Evolutionary conservation across 371 early-diverging fungal genomes (phyloP), one percentile per base, ranked within the genome.

Genomic region (Cokeromyces recurvatus): DNA sequence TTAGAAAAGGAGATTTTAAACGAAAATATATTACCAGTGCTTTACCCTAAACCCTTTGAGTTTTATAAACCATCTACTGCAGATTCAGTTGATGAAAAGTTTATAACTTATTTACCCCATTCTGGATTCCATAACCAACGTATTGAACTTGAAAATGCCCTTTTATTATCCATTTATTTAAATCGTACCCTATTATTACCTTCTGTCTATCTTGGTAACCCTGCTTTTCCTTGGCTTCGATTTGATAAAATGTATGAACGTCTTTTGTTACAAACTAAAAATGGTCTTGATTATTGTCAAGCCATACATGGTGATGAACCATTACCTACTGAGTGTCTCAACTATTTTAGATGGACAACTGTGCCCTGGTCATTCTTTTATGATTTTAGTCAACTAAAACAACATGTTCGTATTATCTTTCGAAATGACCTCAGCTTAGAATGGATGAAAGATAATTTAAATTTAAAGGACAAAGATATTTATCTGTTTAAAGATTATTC

Each of bases 51-150:
- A 0, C 25, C 60, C 3, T 60, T 55, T 51, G 51, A 51, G 22
- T 38, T 35, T 7, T 42, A 54, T 36, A 45, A 14, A 35, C 39
- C 44, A 2, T 23, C 19, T 11, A 7, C 29, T 7, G 11, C 29
- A 27, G 11, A 7, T 7, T 27, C 35, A 9, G 10, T 12, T 6
- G 23, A 48, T 8, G 71, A 74, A 55, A 71, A 68, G 29, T 84
- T 63, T 36, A 50, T 84, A 1, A 62, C 78, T 2, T 84, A 78
- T 57, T 48, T 84, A 17, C 84, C 84, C 12, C 84, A 84, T 53
- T 80, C 79, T 24, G 84, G 84, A 4, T 78, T 81, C 51, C 78
- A 80, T 46, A 81, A 80, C 43, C 84, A 84, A 51, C 68, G 78
- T 12, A 73, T 79, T 16, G 67, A 76, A 38, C 59, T 83, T 6